A percentile compares a stretch with the other conserved stretches of the same genome.
Conservation (phyloP, 2,329 filamentous ascomycete species). For the Aspergillus neoniger region DNA sequence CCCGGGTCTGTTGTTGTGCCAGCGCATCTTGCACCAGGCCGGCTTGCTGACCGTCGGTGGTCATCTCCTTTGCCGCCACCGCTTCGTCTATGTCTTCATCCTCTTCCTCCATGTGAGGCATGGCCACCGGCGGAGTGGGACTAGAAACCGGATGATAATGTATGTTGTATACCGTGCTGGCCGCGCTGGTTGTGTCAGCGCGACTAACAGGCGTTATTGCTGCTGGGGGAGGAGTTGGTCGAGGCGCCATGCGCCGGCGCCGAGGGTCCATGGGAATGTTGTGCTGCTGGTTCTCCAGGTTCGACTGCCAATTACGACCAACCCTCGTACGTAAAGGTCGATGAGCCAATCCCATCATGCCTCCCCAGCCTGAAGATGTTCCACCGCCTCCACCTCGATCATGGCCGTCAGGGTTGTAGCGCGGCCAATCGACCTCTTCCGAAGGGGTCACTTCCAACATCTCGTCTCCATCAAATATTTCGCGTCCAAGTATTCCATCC, state of each 20-base stretch:
- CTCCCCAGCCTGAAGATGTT: conserved; percentile 42
- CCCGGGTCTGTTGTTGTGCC: conserved; percentile 25
- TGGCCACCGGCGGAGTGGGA: conserved; percentile 46
- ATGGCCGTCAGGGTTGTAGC: conserved; percentile 37
- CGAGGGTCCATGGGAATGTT: conserved; percentile 14
- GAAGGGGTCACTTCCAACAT: conserved; percentile 73
- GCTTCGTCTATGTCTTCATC: conserved; percentile 27
- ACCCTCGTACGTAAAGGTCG: conserved; percentile 40
- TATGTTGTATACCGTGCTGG: conserved; percentile 65
- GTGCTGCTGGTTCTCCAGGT: conserved; percentile 20
- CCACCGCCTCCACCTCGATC: conserved; percentile 41
- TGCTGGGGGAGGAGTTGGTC: conserved; percentile 48
- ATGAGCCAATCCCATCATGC: conserved; percentile 39
- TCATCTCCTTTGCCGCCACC: conserved; percentile 27
- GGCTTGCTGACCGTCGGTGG: conserved; percentile 15
- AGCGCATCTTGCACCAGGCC: conserved; percentile 19
- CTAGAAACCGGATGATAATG: conserved; percentile 60
- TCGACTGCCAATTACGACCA: conserved; percentile 24
- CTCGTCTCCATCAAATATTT: conserved; percentile 92
- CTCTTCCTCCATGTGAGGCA: conserved; percentile 37
- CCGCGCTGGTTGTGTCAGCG: conserved; percentile 62
- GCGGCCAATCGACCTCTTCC: conserved; percentile 56
- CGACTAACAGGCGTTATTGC: conserved; percentile 60
- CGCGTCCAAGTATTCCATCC: conserved; percentile 84
- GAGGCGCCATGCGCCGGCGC: conserved; percentile 20